phyloP scores from a whole-genome alignment of 257 asterid species.

The Ligustrum vulgare region DNA sequence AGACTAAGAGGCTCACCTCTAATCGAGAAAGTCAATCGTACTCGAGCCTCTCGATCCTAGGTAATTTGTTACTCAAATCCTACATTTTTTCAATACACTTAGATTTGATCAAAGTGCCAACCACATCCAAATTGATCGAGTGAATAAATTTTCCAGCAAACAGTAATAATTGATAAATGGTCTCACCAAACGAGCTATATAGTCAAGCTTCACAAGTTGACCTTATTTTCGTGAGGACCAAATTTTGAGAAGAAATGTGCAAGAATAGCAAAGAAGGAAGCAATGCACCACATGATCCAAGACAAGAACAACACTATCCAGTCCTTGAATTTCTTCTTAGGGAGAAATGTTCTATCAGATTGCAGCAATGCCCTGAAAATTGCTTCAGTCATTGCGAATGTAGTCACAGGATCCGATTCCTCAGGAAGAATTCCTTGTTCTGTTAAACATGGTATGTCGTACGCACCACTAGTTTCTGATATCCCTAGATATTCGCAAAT shows the following conservation, averaged over 20 bases:
- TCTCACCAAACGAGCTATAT: slow-evolving; percentile 24
- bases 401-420: slow-evolving; percentile 56
- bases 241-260: slow-evolving; percentile 52
- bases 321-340: slow-evolving; percentile 46
- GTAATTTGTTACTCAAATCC: too few species aligned
- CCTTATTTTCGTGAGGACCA: slow-evolving; percentile 37
- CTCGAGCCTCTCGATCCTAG: too few species aligned
- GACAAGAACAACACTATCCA: slow-evolving; percentile 24
- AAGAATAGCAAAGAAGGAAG: slow-evolving; percentile 47
- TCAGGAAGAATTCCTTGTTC: slow-evolving; percentile 62
- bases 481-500: slow-evolving; percentile 58
- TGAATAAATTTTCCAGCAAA: too few species aligned
- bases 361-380: slow-evolving; percentile 57
- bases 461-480: slow-evolving; percentile 51
- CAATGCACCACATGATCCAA: slow-evolving; percentile 53
- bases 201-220: slow-evolving; percentile 41
- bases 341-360: slow-evolving; percentile 58
- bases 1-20: too few species aligned
- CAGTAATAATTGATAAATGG: too few species aligned
- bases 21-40: too few species aligned
- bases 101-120: too few species aligned
- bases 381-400: slow-evolving; percentile 64
- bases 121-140: too few species aligned
- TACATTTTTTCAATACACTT: too few species aligned
- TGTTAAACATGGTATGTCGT: slow-evolving; percentile 59